Evolutionary conservation across 1,284 basidiomycete genomes (phyloP), one percentile per base, ranked within the genome.

Genomic region (Agroathelia rolfsii): DNA sequence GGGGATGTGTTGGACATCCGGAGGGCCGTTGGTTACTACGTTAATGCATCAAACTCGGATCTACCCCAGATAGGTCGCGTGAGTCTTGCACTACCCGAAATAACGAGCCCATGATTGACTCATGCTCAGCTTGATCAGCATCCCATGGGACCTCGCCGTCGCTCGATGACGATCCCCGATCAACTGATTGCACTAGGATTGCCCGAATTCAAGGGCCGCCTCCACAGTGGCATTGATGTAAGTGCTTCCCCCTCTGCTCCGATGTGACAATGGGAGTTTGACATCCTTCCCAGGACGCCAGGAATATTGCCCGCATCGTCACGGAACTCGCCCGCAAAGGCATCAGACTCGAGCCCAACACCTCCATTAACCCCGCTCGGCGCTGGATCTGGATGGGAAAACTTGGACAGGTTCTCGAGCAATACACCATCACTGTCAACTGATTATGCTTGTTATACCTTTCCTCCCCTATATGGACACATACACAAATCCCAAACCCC

Each of bases 211-310:
- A 59, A 79, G 51, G 90, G 90, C 10, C 71, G 84, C 44, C 69
- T 77, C 40, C 90, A 95, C 55, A 79, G 77, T 46, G 90, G 90
- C 13, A 81, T 93, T 25, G 86, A 89, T 54, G 87, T 89, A 45
- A 64, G 83, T 76, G 22, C 16, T 28, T 36, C 16, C 14, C 34
- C 30, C 30, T 17, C 32, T 28, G 21, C 35, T 42, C 34, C 37
- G 34, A 22, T 40, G 43, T 24, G 42, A 38, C 38, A 40, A 29
- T 30, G 30, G 17, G 37, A 38, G 17, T 23, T 34, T 36, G 23
- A 35, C 30, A 16, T 24, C 19, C n/a, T 22, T 28, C 36, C 12
- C 48, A 92, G 87, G 90, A 95, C 56, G 72, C 85, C 18, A 78
- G 82, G 10, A 94, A 94, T 51, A 73, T 94, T 35, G 68, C 80